Evolutionary conservation across 352 stramenopile species (phyloP).

Genomic region (Plasmopara halstedii): DNA sequence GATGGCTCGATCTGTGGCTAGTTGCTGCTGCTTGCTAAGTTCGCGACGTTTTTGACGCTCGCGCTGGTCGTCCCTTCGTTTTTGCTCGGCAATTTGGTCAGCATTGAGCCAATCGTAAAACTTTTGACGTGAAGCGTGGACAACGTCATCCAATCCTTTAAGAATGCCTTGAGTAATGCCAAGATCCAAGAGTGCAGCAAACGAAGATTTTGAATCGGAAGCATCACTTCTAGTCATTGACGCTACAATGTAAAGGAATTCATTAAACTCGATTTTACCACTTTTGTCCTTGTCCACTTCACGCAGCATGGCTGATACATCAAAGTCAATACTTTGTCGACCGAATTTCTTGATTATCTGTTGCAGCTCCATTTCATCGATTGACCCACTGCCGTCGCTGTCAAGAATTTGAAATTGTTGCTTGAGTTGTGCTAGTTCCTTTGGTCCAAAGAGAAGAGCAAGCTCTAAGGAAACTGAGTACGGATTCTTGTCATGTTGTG

Average conservation of each 20-base stretch:
- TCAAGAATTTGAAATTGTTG: slow-evolving; percentile 63
- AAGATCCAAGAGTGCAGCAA: slow-evolving; percentile 43
- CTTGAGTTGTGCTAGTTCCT: slow-evolving; percentile 61
- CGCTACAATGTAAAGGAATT: slow-evolving; percentile 63
- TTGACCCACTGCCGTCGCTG: slow-evolving; percentile 52
- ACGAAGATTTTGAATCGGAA: slow-evolving; percentile 22
- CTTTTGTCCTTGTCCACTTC: slow-evolving; percentile 64
- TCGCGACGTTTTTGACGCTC: slow-evolving; percentile 39
- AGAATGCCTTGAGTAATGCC: slow-evolving; percentile 58
- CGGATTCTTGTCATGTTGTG: slow-evolving; percentile 54
- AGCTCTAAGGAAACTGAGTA: slow-evolving; percentile 59
- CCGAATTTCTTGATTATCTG: slow-evolving; percentile 55
- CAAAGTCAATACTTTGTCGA: slow-evolving; percentile 30
- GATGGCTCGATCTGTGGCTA: slow-evolving; percentile 30
- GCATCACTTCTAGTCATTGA: slow-evolving; percentile 41
- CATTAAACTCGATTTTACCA: slow-evolving; percentile 60
- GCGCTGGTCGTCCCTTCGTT: slow-evolving; percentile 46
- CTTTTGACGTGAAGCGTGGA: slow-evolving; percentile 36
- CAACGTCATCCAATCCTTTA: slow-evolving; percentile 54
- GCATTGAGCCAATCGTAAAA: slow-evolving; percentile 64
- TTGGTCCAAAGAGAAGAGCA: slow-evolving; percentile 50
- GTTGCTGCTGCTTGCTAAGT: slow-evolving; percentile 36
- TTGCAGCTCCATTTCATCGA: slow-evolving; percentile 60
- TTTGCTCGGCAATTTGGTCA: slow-evolving; percentile 58
- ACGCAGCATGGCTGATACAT: slow-evolving; percentile 47